Base-by-base conservation (phyloP, 352 stramenopile species). In the Halophytophthora polymorphica region DNA sequence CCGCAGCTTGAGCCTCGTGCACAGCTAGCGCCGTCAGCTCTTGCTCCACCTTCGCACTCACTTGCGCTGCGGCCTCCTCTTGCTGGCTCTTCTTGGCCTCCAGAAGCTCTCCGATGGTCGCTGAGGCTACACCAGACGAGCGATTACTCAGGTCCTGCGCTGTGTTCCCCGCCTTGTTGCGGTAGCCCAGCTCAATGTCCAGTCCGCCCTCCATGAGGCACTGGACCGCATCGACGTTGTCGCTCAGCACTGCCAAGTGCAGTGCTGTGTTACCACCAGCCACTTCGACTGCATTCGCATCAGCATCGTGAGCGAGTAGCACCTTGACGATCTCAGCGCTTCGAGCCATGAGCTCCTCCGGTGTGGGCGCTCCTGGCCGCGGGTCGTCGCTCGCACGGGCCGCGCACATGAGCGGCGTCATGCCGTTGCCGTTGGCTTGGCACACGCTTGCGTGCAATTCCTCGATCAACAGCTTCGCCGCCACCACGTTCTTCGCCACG, bases 331-430 rank as follows among this genome's bases (percentile, higher is more conserved):
- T 85, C 1, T 36, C 48, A 12, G 63, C 66, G 48, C 77, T 89
- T 40, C 71, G 63, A 11, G 57, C 63, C 41, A 58, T 72, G 58
- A 71, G 66, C 17, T 77, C 65, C 2, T 72, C 58, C 10, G 54
- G 49, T 35, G 34, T 58, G 13, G 45, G 46, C 5, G 48, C 60
- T 19, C 58, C 56, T 46, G 52, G 41, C 12, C 53, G 54, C 23
- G 66, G 46, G 18, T 78, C 68, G 31, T 75, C 53, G 4, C 54
- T 69, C n/a, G 86, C 51, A 0, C 80, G 74, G 10, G 80, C 69
- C 39, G 82, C 80, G 19, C 80, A 90, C 79, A 91, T 90, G 22
- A 94, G 72, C 36, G 84, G 66, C n/a, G 73, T 93, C 58, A 91
- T 66, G 12, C 77, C 72, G 31, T 61, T 77, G 11, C 59, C 61